Conservation (phyloP, 352 stramenopile genomes). For the Pythium brassicae region DNA sequence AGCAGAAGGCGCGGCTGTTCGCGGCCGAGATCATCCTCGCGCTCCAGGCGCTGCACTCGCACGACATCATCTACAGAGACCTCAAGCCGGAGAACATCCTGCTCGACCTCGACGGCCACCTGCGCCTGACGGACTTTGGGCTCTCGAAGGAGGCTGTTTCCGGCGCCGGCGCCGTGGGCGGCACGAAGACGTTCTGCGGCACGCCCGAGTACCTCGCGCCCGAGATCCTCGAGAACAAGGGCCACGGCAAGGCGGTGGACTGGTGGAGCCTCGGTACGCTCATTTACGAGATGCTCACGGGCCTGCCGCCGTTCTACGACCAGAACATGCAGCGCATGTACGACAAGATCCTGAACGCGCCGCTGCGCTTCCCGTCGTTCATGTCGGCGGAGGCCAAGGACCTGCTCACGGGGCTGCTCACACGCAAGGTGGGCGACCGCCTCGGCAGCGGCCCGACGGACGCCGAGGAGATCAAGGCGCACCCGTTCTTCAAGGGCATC, state of each 20-base stretch:
- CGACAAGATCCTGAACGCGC: slow-evolving; percentile 91
- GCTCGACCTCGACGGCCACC: slow-evolving; percentile 92
- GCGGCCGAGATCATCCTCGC: slow-evolving; percentile 93
- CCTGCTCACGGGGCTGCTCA: slow-evolving; percentile 79
- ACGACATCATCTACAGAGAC: slow-evolving; percentile 96
- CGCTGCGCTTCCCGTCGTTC: slow-evolving; percentile 86
- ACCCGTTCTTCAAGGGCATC: slow-evolving; percentile 91
- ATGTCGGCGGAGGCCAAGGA: slow-evolving; percentile 89
- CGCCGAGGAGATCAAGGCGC: slow-evolving; percentile 90
- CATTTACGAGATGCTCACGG: slow-evolving; percentile 94
- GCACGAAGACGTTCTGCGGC: slow-evolving; percentile 91
- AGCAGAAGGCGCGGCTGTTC: slow-evolving; percentile 91
- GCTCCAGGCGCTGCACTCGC: slow-evolving; percentile 89
- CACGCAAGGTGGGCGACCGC: slow-evolving; percentile 83
- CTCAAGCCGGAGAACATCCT: slow-evolving; percentile 97
- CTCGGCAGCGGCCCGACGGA: slow-evolving; percentile 84
- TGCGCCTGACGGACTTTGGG: slow-evolving; percentile 94
- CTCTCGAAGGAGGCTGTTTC: slow-evolving; percentile 92
- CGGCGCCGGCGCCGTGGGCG: slow-evolving; percentile 67
- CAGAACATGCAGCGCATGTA: slow-evolving; percentile 94
- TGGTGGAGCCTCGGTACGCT: slow-evolving; percentile 92
- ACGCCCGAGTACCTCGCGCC: slow-evolving; percentile 95
- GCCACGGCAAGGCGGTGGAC: slow-evolving; percentile 87
- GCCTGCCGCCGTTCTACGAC: slow-evolving; percentile 91
- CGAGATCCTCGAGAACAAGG: slow-evolving; percentile 94